Evolutionary conservation across 2,329 filamentous ascomycete species (phyloP).

Genomic region (Botrytis galanthina): DNA sequence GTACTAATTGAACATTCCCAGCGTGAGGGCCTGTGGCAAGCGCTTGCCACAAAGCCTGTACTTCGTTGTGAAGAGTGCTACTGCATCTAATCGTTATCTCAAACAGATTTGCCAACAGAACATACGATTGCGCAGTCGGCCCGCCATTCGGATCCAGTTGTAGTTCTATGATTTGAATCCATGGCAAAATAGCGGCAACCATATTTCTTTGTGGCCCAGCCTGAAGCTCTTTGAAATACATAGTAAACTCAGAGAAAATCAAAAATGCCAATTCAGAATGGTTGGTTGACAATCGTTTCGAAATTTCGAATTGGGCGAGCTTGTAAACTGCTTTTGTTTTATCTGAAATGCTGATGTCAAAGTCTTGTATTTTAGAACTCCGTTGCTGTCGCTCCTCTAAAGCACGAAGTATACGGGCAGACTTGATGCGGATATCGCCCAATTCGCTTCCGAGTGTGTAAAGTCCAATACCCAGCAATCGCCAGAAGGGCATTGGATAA

Average conservation of each 20-base stretch:
- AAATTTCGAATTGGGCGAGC: constrained; percentile 94
- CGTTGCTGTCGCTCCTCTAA: constrained; percentile 81
- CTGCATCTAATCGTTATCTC: constrained; percentile 95
- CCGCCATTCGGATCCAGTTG: constrained; percentile 89
- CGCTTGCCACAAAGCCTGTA: constrained; percentile 96
- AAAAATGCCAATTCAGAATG: constrained; percentile 88
- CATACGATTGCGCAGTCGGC: constrained; percentile 87
- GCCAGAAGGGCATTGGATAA: constrained; percentile 86
- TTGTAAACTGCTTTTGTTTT: constrained; percentile 99
- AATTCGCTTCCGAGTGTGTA: constrained; percentile 92
- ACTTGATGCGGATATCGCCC: constrained; percentile 84
- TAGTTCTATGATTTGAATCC: constrained; percentile 92
- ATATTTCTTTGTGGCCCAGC: constrained; percentile 86
- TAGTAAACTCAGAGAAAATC: constrained; percentile 92
- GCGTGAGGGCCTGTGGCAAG: constrained; percentile 88
- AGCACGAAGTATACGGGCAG: constrained; percentile 73
- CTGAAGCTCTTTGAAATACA: constrained; percentile 85
- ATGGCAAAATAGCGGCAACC: constrained; percentile 89
- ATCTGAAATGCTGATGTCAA: constrained; percentile 97
- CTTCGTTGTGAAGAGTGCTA: constrained; percentile 86
- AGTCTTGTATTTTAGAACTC: constrained; percentile 90
- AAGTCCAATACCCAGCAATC: constrained; percentile 79
- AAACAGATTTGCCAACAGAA: constrained; percentile 88
- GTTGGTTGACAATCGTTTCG: constrained; percentile 81
- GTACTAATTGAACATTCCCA: constrained; percentile 88